Conservation (phyloP, 225 moss, liverwort and hornwort genomes). For the Pleurozium schreberi region DNA sequence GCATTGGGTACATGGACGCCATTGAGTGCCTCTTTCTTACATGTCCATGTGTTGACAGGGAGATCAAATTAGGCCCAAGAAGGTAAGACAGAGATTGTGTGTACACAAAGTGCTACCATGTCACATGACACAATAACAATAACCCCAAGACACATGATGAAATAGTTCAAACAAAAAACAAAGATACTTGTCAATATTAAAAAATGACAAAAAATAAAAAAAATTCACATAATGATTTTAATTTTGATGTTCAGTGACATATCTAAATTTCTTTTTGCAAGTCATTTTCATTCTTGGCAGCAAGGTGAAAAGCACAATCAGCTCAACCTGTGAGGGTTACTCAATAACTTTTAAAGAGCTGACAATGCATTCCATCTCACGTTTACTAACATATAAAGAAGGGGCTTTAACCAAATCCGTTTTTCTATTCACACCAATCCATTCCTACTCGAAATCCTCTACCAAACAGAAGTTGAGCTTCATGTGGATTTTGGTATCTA, state of each 20-base stretch:
- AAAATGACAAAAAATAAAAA: background rate
- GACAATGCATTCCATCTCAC: background rate
- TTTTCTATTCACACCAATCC: constrained; percentile 99
- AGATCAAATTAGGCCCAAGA: background rate
- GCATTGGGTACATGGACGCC: no score
- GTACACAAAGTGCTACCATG: background rate
- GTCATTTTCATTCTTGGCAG: constrained; percentile 98
- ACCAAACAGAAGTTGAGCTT: constrained; percentile 96
- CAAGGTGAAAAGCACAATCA: constrained; percentile 50
- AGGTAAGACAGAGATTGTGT: background rate
- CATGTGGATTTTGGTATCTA: constrained; percentile 93
- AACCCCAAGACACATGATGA: background rate
- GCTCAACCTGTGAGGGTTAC: background rate
- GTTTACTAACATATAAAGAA: background rate
- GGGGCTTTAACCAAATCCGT: constrained; percentile 23
- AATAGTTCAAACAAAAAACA: background rate
- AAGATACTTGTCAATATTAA: background rate
- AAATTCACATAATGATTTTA: background rate
- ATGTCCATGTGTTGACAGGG: background rate
- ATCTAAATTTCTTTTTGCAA: constrained; percentile 83
- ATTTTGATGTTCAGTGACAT: background rate
- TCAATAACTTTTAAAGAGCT: background rate
- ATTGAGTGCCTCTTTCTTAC: no score
- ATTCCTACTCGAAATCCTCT: constrained; percentile 98
- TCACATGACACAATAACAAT: background rate